Evolutionary conservation across 805 yeast species (phyloP).

Genomic region (Schwanniomyces sp.): DNA sequence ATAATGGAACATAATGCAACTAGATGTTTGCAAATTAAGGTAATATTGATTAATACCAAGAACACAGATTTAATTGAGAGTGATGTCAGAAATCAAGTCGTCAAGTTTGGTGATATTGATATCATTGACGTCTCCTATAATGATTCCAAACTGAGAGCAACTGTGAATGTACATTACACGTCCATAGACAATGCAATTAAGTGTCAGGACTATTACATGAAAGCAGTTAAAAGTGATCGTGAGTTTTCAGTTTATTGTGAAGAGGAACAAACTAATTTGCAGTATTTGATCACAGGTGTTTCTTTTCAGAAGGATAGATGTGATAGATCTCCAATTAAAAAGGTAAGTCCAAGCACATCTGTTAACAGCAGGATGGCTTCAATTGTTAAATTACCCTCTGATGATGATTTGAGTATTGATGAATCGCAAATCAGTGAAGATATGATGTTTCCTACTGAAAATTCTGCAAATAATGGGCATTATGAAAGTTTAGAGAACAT

Average conservation of each 20-base stretch:
- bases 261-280: constrained; percentile 8
- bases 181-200: constrained; percentile 48
- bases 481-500: constrained; percentile 1
- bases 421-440: constrained; percentile 2
- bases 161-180: constrained; percentile 35
- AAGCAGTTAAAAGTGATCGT: constrained; percentile 20
- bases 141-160: constrained; percentile 4
- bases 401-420: background rate
- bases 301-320: constrained; percentile 38
- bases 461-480: constrained; percentile 1
- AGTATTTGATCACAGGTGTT: constrained; percentile 14
- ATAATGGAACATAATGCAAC: constrained; percentile 41
- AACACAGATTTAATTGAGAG: constrained; percentile 1
- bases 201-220: constrained; percentile 34
- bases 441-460: background rate
- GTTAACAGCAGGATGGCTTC: constrained; percentile 2
- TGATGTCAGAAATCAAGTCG: constrained; percentile 27
- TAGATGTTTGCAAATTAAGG: constrained; percentile 24
- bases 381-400: background rate
- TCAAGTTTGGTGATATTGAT: constrained; percentile 43
- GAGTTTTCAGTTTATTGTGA: constrained; percentile 14
- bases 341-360: constrained; percentile 3
- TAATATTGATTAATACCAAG: background rate
- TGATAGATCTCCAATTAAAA: constrained; percentile 24
- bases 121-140: constrained; percentile 21